phyloP scores from a whole-genome alignment of 371 early-diverging fungal genomes.

The Actinomortierella ambigua region DNA sequence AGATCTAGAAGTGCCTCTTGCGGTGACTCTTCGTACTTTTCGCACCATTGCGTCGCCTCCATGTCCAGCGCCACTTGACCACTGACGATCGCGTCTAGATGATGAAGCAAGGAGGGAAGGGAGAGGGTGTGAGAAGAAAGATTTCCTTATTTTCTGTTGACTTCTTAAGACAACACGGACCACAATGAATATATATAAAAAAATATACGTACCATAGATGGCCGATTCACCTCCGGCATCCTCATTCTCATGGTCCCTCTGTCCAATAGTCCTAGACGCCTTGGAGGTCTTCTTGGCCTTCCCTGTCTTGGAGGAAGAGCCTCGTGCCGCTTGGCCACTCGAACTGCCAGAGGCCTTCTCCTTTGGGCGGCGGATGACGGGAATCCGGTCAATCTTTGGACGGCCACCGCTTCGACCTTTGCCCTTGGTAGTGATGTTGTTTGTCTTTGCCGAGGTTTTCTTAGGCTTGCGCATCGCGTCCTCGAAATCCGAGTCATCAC shows the following conservation, averaged over 20 bases:
- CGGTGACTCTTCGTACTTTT: conserved; percentile 14
- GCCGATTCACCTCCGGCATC: conserved; percentile 11
- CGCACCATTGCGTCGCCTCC: conserved; percentile 25
- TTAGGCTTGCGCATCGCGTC: conserved; percentile 11
- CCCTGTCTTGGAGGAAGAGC: background rate
- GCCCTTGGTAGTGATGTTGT: background rate
- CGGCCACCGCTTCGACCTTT: conserved; percentile 10
- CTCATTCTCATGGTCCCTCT: conserved; percentile 1
- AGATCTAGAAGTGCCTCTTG: conserved; percentile 20
- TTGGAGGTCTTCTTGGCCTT: conserved; percentile 11
- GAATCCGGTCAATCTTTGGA: conserved; percentile 5
- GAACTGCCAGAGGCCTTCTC: background rate
- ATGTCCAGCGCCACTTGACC: conserved; percentile 31
- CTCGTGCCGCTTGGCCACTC: conserved; percentile 5
- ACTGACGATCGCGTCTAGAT: conserved; percentile 24
- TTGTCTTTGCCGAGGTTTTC: conserved; percentile 3
- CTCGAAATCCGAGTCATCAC: conserved; percentile 31
- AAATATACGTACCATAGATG: conserved; percentile 22
- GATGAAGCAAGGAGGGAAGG: background rate
- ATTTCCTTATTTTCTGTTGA: background rate
- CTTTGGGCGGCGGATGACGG: conserved; percentile 4
- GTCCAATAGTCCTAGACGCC: background rate
- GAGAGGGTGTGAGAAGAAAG: background rate
- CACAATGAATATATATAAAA: background rate
- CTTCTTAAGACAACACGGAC: background rate